Base-by-base conservation (phyloP, 208 protist species). In the Phytomonas sp. region DNA sequence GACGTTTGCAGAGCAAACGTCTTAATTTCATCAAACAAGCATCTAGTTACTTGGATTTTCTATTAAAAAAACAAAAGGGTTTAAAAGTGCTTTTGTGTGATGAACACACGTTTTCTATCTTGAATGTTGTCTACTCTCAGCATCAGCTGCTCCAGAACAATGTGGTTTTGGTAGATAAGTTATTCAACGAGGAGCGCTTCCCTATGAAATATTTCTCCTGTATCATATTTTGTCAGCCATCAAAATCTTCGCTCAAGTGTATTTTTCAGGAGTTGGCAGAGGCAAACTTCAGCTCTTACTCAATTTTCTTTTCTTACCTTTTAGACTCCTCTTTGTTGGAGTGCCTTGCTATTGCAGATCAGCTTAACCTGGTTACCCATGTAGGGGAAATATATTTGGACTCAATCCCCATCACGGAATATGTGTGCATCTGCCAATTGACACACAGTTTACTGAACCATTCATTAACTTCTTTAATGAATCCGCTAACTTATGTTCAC, bases 11-110 rank as follows among this genome's bases (percentile, higher is more conserved):
- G 69, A 36, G 59, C 63, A 45, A 63, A 45, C 61, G 72, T 62
- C 67, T 72, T 30, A 94, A 94, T 74, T 92, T 83, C 70, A 69
- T 91, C n/a, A 83, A 92, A 61, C 86, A 94, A 67, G 73, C 85
- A 31, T 86, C 82, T 80, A 66, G 62, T 29, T 95, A 95, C 78
- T 80, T 94, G 62, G 84, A 91, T 69, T 69, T 49, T 5, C 86
- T 89, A 26, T 77, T 95, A 62, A 77, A 75, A 61, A 61, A 66
- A 32, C 77, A 78, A 45, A 52, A 52, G 29, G 86, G 88, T 0
- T 80, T 98, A 71, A 99, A 99, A 76, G 95, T 98, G 42, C 86
- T 99, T 2, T 74, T 99, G 36, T 86, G 98, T 66, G 98, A 99
- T 78, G 88, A 98, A 68, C 88, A 95, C 61, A 97, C 94, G 62